Evolutionary conservation across 2,329 filamentous ascomycete genomes (phyloP).

Genomic region (Atkinsonella hypoxylon): DNA sequence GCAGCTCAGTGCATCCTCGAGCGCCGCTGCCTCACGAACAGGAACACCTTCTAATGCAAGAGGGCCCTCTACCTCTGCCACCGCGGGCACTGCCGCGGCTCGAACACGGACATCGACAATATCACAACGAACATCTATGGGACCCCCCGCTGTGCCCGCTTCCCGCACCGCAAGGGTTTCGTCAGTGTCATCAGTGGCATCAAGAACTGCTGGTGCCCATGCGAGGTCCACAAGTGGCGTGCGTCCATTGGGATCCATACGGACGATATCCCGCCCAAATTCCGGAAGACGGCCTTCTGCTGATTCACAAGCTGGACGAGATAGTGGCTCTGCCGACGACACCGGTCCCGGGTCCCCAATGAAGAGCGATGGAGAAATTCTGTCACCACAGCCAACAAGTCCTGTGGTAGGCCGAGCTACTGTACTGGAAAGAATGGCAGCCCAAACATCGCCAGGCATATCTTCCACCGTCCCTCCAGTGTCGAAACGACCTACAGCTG

Average conservation of each 20-base stretch:
- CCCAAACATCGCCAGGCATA: constrained; percentile 18
- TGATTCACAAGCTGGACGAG: constrained; percentile 32
- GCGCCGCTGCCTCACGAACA: constrained; percentile 48
- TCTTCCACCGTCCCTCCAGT: constrained; percentile 19
- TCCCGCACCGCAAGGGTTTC: constrained; percentile 30
- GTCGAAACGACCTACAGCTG: constrained; percentile 17
- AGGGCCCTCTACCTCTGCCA: constrained; percentile 23
- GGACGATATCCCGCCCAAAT: constrained; percentile 24
- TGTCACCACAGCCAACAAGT: constrained; percentile 37
- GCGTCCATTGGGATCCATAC: constrained; percentile 25
- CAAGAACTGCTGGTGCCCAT: constrained; percentile 20
- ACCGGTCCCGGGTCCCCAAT: constrained; percentile 28
- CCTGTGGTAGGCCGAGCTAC: constrained; percentile 38
- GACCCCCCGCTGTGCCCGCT: constrained; percentile 44
- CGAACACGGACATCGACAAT: constrained; percentile 45
- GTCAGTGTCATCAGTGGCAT: constrained; percentile 29
- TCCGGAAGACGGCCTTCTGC: constrained; percentile 32
- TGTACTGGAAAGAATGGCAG: constrained; percentile 39
- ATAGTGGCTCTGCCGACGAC: constrained; percentile 24
- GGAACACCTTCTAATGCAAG: constrained; percentile 49
- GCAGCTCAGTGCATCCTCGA: constrained; percentile 47
- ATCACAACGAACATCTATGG: constrained; percentile 53
- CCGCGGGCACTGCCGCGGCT: constrained; percentile 17
- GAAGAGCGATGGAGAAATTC: constrained; percentile 39
- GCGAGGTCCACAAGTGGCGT: constrained; percentile 29